Base-by-base conservation (phyloP, 331 rosid species). In the Phaseolus coccineus region DNA sequence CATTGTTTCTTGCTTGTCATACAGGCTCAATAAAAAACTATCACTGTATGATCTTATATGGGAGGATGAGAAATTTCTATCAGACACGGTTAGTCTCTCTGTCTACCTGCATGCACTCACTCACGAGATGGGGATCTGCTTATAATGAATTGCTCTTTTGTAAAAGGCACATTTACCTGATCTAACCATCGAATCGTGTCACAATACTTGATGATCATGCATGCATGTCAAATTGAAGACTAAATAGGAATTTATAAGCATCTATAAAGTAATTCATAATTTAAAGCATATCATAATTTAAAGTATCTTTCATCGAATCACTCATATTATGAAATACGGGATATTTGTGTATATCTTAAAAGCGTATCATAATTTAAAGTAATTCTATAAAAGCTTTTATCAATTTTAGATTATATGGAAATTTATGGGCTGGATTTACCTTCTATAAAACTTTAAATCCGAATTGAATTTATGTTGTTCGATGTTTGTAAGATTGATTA, bases 1-100 rank as follows among this genome's bases (percentile, higher is more conserved):
- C 4, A 25, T 11, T 80, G 52, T 37, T 85, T 48, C 35, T 64
- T 65, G 31, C 35, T 39, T 68, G 53, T 58, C 31, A 40, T 85
- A 89, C 87, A 93, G 97, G 87, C 87, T 88, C 56, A 87, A 89
- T 67, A 53, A 76, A 71, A 85, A 87, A 55, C 79, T 33, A 11
- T 31, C 76, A 28, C 86, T 87, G 19, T 93, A 93, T 81, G 93
- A 88, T 87, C 87, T 91, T 73, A 71, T 93, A 55, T 93, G 97
- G 97, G 91, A 91, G 86, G 97, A 91, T 67, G 69, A 51, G 42
- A 81, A 19, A n/a, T 73, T 81, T 58, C 79, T 90, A 48, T 86
- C 91, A 4, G 92, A 92, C 77, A 90, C 82, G 94, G 97, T 92
- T 81, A 64, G 59, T 37, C 37, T 33, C 66, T 55, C 39, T 55